Conservation (phyloP, 1,284 basidiomycete species). For the Trametes sp. region DNA sequence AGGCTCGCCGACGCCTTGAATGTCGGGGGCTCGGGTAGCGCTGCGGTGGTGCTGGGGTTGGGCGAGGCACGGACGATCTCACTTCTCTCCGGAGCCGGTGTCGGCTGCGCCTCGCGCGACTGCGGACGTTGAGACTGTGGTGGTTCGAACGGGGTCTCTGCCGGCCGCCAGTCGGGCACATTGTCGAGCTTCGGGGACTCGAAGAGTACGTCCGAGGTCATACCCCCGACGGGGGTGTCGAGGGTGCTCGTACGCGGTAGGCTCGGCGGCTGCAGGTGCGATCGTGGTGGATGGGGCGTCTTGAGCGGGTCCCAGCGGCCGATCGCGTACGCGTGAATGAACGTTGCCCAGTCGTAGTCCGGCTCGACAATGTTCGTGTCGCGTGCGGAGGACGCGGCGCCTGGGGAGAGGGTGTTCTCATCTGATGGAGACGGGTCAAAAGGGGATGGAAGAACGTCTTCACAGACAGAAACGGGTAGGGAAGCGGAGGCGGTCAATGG, state of each 20-base stretch:
- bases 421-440: slow-evolving; percentile 42
- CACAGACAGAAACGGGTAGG: background rate
- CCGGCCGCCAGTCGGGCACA: slow-evolving; percentile 26
- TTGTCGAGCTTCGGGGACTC: slow-evolving; percentile 33
- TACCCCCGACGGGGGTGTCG: slow-evolving; percentile 21
- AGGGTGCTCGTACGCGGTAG: slow-evolving; percentile 23
- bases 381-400: slow-evolving; percentile 30
- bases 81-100: background rate
- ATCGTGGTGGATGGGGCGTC: slow-evolving; percentile 71
- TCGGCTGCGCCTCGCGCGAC: background rate
- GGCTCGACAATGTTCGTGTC: slow-evolving; percentile 37
- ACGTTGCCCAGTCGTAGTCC: slow-evolving; percentile 78
- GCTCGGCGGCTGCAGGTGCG: slow-evolving; percentile 38
- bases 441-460: slow-evolving; percentile 40
- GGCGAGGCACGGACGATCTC: background rate
- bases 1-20: slow-evolving; percentile 6
- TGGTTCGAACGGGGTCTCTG: slow-evolving; percentile 27
- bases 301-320: slow-evolving; percentile 85
- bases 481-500: slow-evolving; percentile 4
- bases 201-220: slow-evolving; percentile 29
- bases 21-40: background rate
- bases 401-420: slow-evolving; percentile 30
- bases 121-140: background rate
- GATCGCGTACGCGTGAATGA: slow-evolving; percentile 76
- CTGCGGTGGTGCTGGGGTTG: background rate